phyloP scores from a whole-genome alignment of 2,329 filamentous ascomycete genomes.

The Aspergillus floridensis region DNA sequence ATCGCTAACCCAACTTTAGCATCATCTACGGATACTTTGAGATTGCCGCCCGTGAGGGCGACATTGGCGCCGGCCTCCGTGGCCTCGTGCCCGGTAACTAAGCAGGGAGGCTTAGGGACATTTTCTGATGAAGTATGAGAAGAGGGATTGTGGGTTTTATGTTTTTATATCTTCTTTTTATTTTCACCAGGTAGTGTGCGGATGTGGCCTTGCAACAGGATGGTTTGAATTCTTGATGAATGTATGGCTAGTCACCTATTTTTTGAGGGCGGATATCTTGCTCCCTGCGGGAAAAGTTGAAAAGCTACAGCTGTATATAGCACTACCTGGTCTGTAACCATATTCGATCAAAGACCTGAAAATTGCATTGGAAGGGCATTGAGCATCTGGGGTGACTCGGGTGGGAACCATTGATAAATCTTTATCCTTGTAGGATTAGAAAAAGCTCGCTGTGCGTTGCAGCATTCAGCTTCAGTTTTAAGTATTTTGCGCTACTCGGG shows the following conservation, averaged over 20 bases:
- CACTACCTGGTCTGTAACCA: constrained; percentile 35
- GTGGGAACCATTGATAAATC: neutral
- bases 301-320: constrained; percentile 29
- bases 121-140: constrained; percentile 35
- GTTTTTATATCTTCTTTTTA: constrained; percentile 24
- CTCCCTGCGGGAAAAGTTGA: constrained; percentile 6
- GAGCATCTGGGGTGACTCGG: constrained; percentile 2
- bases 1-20: constrained; percentile 49
- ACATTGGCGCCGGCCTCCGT: constrained; percentile 72
- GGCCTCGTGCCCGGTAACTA: constrained; percentile 58
- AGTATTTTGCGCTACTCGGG: too few species aligned
- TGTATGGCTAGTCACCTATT: constrained; percentile 18
- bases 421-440: neutral
- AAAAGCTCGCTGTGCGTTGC: neutral
- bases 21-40: constrained; percentile 99
- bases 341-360: constrained; percentile 29
- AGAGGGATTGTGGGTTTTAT: constrained; percentile 23
- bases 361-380: constrained; percentile 24
- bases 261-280: constrained; percentile 10
- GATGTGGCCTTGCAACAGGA: constrained; percentile 20
- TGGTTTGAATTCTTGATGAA: constrained; percentile 13
- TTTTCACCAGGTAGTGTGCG: constrained; percentile 28
- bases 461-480: too few species aligned
- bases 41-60: constrained; percentile 97
- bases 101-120: constrained; percentile 17